These are phyloP conservation scores for Heteromeles arbutifolia DNA, from an alignment of 306 rosid species.

Conservation along the genomic window DNA sequence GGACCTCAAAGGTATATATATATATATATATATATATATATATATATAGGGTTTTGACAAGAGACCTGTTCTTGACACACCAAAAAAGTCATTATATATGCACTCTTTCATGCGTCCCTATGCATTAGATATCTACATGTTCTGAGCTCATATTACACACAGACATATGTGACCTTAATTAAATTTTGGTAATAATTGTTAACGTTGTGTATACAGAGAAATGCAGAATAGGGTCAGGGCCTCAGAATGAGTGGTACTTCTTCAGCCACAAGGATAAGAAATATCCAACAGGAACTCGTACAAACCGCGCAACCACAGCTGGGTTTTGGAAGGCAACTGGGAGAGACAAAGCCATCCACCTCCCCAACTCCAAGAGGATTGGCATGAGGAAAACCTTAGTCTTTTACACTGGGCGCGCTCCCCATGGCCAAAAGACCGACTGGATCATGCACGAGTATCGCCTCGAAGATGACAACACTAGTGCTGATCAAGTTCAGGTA, in stretches of 20 bases:
- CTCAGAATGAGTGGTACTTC: slow-evolving; percentile 96
- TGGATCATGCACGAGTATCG: slow-evolving; percentile 99
- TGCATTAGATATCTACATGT: not conserved
- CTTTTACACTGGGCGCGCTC: slow-evolving; percentile 98
- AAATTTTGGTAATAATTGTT: not conserved
- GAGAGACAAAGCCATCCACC: slow-evolving; percentile 86
- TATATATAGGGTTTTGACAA: not conserved
- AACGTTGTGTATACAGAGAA: slow-evolving; percentile 42
- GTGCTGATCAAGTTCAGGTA: slow-evolving; percentile 53
- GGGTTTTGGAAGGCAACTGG: slow-evolving; percentile 99
- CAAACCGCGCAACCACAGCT: slow-evolving; percentile 87
- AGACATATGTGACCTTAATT: not conserved
- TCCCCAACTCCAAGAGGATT: slow-evolving; percentile 58
- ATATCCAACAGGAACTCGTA: slow-evolving; percentile 93
- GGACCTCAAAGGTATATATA: slow-evolving; percentile 59
- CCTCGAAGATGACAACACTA: slow-evolving; percentile 57
- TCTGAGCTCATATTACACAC: not conserved
- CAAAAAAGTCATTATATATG: not conserved
- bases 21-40: not conserved
- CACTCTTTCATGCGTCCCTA: not conserved
- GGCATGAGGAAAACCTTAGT: slow-evolving; percentile 99
- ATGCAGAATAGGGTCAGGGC: slow-evolving; percentile 90
- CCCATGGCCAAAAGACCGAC: slow-evolving; percentile 93
- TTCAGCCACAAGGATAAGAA: slow-evolving; percentile 98
- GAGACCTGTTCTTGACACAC: not conserved